phyloP scores from a whole-genome alignment of 371 early-diverging fungal genomes.

The Saksenaea vasiformis region DNA sequence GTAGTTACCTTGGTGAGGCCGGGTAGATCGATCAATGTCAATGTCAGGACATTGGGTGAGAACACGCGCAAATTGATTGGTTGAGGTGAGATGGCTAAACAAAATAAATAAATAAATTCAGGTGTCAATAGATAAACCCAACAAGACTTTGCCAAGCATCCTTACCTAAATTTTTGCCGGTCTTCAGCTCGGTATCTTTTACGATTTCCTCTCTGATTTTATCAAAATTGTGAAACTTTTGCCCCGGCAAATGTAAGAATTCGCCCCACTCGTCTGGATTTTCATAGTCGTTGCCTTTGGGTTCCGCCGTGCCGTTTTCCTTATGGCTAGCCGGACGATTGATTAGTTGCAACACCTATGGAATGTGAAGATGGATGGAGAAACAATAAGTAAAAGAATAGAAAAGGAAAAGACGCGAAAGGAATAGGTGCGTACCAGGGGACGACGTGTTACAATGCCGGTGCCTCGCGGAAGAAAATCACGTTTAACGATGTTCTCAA shows the following conservation, averaged over 20 bases:
- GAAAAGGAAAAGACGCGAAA: neutral
- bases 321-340: conserved; percentile 72
- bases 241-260: conserved; percentile 92
- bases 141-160: neutral
- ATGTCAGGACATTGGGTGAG: conserved; percentile 94
- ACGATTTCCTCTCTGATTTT: conserved; percentile 95
- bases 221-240: conserved; percentile 90
- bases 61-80: conserved; percentile 97
- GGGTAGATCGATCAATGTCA: conserved; percentile 98
- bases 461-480: conserved; percentile 98
- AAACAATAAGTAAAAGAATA: neutral
- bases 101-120: neutral
- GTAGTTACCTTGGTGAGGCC: conserved; percentile 88
- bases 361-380: neutral
- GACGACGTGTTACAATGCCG: conserved; percentile 94
- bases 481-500: conserved; percentile 98
- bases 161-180: conserved; percentile 85
- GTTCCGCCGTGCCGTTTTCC: conserved; percentile 14
- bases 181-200: conserved; percentile 90
- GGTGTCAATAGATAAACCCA: neutral
- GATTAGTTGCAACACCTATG: conserved; percentile 91
- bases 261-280: conserved; percentile 95
- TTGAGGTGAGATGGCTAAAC: conserved; percentile 79
- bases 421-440: conserved; percentile 64
- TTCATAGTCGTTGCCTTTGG: conserved; percentile 27